Percentiles rank a stretch among this genome's conserved stretches.
These are phyloP conservation scores for Silene latifolia DNA, from an alignment of 148 eudicot species.

Conservation along the genomic window DNA sequence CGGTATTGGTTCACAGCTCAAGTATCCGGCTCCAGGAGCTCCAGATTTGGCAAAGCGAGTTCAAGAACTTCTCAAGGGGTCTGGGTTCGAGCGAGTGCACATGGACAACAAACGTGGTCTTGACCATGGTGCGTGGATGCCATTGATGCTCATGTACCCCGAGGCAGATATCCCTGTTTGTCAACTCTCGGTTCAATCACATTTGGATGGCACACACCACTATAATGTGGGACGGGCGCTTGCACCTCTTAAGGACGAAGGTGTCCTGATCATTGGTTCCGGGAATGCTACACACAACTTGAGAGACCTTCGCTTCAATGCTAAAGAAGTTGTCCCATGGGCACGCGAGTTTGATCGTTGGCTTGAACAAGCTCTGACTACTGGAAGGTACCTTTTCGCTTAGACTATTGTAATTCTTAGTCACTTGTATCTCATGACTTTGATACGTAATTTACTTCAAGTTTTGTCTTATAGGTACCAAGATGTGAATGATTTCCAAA, in stretches of 20 bases:
- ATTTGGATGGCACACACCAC: slow-evolving; percentile 58
- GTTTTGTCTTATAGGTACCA: slow-evolving; percentile 43
- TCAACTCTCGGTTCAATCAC: slow-evolving; percentile 63
- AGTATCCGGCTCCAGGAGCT: slow-evolving; percentile 89
- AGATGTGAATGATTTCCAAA: slow-evolving; percentile 58
- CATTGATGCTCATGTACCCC: slow-evolving; percentile 89
- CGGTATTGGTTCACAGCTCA: slow-evolving; percentile 48
- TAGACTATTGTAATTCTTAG: too few species aligned
- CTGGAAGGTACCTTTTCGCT: slow-evolving; percentile 47
- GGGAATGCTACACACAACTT: slow-evolving; percentile 77
- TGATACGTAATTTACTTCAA: too few species aligned
- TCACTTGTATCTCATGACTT: too few species aligned
- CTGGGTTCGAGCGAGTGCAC: slow-evolving; percentile 46
- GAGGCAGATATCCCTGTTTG: slow-evolving; percentile 87
- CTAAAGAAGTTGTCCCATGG: slow-evolving; percentile 44
- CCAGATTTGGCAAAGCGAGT: slow-evolving; percentile 67
- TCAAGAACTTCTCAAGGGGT: slow-evolving; percentile 46
- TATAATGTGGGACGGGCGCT: slow-evolving; percentile 71
- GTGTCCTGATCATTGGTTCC: slow-evolving; percentile 76
- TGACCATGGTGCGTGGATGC: slow-evolving; percentile 90
- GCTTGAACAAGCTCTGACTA: slow-evolving; percentile 67
- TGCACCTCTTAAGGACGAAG: slow-evolving; percentile 70
- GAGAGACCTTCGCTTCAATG: slow-evolving; percentile 33
- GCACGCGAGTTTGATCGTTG: slow-evolving; percentile 70
- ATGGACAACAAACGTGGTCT: slow-evolving; percentile 75